Percentiles rank a stretch among this genome's conserved stretches.
phyloP scores from a whole-genome alignment of 2,329 filamentous ascomycete genomes.

The Epichloe hybrida region DNA sequence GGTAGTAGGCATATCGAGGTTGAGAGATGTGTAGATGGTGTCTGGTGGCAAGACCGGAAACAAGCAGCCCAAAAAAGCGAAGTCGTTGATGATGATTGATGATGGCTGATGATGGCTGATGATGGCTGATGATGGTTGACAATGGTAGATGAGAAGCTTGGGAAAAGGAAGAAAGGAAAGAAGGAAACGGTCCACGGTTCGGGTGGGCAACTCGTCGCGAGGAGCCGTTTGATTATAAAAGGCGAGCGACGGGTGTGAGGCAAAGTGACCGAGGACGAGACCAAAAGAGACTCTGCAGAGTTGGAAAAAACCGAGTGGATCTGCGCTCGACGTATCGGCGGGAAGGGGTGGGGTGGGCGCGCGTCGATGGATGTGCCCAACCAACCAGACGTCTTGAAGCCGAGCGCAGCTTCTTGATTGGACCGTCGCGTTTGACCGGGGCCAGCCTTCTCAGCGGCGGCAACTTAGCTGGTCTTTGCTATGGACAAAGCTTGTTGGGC shows the following conservation, averaged over 20 bases:
- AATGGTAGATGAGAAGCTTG: neutral
- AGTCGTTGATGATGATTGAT: too few relatives aligned
- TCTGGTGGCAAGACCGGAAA: neutral
- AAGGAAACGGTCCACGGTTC: neutral
- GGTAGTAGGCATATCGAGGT: constrained; percentile 28
- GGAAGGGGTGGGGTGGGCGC: neutral
- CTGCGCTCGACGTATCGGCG: neutral
- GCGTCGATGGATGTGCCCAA: neutral
- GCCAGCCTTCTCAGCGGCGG: neutral
- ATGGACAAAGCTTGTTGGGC: too few relatives aligned
- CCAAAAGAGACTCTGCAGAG: neutral
- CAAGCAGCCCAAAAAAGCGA: neutral
- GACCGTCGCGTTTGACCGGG: neutral
- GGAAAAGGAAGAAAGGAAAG: neutral
- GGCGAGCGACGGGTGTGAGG: constrained; percentile 5
- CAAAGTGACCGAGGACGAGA: constrained; percentile 2
- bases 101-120: neutral
- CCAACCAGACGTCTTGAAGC: neutral
- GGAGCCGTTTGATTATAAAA: constrained; percentile 5
- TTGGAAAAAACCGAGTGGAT: constrained; percentile 1
- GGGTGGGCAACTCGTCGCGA: constrained; percentile 1
- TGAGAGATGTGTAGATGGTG: constrained; percentile 11
- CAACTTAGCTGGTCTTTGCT: neutral
- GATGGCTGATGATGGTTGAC: neutral
- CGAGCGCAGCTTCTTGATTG: neutral